Conservation (phyloP, 305 asterid genomes). For the Fraxinus floribunda region DNA sequence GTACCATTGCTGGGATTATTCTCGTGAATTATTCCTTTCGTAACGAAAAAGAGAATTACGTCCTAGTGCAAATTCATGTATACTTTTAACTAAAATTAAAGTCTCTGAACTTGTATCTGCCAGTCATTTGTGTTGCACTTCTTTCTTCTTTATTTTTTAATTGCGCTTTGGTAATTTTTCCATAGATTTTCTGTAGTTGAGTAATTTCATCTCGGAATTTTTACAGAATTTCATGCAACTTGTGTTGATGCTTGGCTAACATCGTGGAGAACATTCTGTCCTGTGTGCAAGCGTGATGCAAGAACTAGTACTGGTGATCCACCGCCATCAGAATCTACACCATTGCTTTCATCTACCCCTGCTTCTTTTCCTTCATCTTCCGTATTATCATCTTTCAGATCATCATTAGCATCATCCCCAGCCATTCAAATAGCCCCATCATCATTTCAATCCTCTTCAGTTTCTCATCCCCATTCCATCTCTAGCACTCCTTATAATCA, state of each 20-base stretch:
- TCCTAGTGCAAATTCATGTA: background rate
- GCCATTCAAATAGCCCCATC: conserved; percentile 60
- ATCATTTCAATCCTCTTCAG: conserved; percentile 43
- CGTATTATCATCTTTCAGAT: conserved; percentile 53
- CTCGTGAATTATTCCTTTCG: background rate
- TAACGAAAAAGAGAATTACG: background rate
- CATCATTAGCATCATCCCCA: conserved; percentile 62
- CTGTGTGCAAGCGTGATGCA: conserved; percentile 94
- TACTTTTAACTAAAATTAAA: background rate
- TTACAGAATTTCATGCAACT: conserved; percentile 75
- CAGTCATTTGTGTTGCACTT: background rate
- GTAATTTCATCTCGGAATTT: conserved; percentile 9
- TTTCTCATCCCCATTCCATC: conserved; percentile 51
- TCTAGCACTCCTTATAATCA: conserved; percentile 50
- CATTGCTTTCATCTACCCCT: conserved; percentile 60
- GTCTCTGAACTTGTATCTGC: background rate
- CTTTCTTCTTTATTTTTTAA: background rate
- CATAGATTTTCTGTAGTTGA: background rate
- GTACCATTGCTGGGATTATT: background rate
- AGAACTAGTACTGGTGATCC: conserved; percentile 68
- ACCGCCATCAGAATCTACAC: conserved; percentile 92
- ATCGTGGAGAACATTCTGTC: conserved; percentile 97
- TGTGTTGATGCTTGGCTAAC: conserved; percentile 98
- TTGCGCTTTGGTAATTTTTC: background rate
- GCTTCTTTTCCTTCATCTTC: conserved; percentile 49